These are phyloP conservation scores for Inga laurina DNA, from an alignment of 306 rosid genomes.

Conservation along the genomic window DNA sequence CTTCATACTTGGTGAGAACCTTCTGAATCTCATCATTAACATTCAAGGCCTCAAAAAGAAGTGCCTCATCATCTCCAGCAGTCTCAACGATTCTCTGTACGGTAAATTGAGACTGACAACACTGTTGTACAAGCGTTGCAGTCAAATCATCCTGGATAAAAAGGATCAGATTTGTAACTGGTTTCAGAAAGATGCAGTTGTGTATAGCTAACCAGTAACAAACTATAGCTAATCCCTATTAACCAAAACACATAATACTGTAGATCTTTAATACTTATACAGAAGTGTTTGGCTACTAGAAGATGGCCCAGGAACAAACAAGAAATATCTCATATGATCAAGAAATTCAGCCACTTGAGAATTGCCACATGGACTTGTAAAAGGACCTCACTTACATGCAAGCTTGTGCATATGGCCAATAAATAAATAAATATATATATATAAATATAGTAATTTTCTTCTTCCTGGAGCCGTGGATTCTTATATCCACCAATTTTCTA, in stretches of 20 bases:
- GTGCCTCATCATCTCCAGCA: conserved; percentile 87
- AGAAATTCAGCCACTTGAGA: not conserved
- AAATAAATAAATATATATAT: not conserved
- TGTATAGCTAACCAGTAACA: not conserved
- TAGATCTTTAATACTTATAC: not conserved
- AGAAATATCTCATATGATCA: not conserved
- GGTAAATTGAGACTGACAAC: conserved; percentile 67
- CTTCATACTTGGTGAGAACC: conserved; percentile 77
- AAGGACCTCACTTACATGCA: not conserved
- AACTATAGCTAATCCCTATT: not conserved
- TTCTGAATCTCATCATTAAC: conserved; percentile 91
- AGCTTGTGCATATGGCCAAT: not conserved
- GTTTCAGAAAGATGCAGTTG: not conserved
- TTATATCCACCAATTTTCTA: not conserved
- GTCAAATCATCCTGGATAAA: conserved; percentile 86
- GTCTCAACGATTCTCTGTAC: conserved; percentile 80
- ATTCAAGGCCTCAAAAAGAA: conserved; percentile 94
- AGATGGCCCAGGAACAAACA: not conserved
- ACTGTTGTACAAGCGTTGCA: conserved; percentile 85
- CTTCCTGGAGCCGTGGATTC: not conserved
- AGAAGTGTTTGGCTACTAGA: not conserved
- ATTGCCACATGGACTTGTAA: not conserved
- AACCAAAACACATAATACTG: not conserved
- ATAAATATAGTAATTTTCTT: not conserved
- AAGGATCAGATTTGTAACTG: not conserved